These are phyloP conservation scores for Telfairia occidentalis DNA, from an alignment of 331 rosid species.

Conservation along the genomic window DNA sequence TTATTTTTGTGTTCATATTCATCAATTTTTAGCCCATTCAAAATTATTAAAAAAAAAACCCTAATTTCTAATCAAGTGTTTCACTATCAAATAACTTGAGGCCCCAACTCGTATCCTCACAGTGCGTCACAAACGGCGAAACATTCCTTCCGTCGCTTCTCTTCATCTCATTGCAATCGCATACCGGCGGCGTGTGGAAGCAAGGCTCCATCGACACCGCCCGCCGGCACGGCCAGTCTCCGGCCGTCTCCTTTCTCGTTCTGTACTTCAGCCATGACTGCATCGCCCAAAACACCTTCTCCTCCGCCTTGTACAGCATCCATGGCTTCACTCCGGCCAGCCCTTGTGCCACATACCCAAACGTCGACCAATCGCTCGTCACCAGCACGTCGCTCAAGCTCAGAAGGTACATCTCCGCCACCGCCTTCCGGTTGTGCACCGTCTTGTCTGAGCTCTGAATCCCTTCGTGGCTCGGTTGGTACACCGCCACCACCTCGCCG, in stretches of 20 bases:
- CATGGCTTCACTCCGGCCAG: constrained; percentile 74
- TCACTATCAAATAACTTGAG: constrained; percentile 59
- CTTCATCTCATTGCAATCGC: constrained; percentile 61
- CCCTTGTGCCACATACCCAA: constrained; percentile 86
- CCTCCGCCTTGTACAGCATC: constrained; percentile 68
- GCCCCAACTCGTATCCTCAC: constrained; percentile 96
- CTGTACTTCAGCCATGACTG: neutral
- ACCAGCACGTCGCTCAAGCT: constrained; percentile 64
- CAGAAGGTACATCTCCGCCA: constrained; percentile 71
- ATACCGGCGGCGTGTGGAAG: constrained; percentile 86
- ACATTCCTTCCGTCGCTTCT: constrained; percentile 54
- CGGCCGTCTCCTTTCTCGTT: constrained; percentile 32
- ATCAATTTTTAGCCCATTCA: too few species aligned
- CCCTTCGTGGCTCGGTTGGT: constrained; percentile 76
- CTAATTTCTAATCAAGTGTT: too few species aligned
- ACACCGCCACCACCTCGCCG: constrained; percentile 57
- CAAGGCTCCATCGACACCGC: constrained; percentile 93
- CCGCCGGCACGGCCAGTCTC: constrained; percentile 50
- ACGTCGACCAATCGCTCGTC: constrained; percentile 89
- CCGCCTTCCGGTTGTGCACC: constrained; percentile 63
- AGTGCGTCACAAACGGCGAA: constrained; percentile 66
- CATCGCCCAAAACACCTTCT: neutral
- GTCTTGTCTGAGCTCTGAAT: constrained; percentile 54
- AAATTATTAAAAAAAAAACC: too few species aligned
- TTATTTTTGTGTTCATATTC: too few species aligned